phyloP scores from a whole-genome alignment of 306 rosid species.

The Trifolium dubium region DNA sequence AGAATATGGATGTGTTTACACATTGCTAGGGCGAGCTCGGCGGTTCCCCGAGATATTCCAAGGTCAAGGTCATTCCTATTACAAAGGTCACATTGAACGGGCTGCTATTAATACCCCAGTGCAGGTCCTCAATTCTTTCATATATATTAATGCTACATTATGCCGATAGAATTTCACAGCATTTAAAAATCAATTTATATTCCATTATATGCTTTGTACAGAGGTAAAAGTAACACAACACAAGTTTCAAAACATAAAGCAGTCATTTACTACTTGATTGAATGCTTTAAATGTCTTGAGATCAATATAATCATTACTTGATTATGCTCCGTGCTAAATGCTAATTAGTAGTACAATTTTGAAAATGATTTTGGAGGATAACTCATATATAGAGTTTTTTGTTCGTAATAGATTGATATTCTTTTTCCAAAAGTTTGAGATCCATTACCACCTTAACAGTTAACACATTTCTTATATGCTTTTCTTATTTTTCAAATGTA shows the following conservation, averaged over 20 bases:
- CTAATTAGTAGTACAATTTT: neutral
- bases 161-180: neutral
- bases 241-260: too few species aligned
- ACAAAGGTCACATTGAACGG: constrained; percentile 89
- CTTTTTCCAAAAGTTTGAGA: too few species aligned
- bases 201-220: neutral
- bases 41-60: constrained; percentile 61
- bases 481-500: constrained; percentile 39
- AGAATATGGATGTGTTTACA: constrained; percentile 54
- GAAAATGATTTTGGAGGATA: neutral
- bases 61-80: constrained; percentile 47
- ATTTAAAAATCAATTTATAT: neutral
- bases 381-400: neutral
- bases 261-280: too few species aligned
- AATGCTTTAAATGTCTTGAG: too few species aligned
- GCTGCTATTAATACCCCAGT: constrained; percentile 98
- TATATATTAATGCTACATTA: constrained; percentile 4
- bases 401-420: neutral
- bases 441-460: too few species aligned
- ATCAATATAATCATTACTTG: too few species aligned
- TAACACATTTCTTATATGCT: too few species aligned
- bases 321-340: too few species aligned
- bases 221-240: neutral
- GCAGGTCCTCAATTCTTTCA: constrained; percentile 65
- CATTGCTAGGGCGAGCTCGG: constrained; percentile 89